Conservation (phyloP, 2,329 filamentous ascomycete genomes). For the Alternaria triticina region DNA sequence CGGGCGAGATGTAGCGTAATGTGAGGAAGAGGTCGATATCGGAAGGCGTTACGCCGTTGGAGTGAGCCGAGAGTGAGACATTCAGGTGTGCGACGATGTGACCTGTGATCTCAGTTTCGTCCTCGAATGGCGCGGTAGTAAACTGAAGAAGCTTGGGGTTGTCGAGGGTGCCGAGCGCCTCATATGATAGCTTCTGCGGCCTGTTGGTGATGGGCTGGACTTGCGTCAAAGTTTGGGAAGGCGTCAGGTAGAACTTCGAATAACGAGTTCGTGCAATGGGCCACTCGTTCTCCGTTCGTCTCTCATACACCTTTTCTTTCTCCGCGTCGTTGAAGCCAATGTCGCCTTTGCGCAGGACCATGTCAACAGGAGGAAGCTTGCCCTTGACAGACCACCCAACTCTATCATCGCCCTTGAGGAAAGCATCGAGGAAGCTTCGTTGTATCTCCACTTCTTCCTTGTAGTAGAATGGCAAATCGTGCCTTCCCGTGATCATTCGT, state of each 20-base stretch:
- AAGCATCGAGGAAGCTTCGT: conserved; percentile 71
- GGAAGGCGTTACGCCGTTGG: conserved; percentile 50
- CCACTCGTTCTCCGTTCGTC: conserved; percentile 68
- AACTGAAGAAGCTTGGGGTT: conserved; percentile 65
- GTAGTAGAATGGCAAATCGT: conserved; percentile 77
- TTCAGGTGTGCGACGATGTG: conserved; percentile 70
- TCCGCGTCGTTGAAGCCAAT: conserved; percentile 70
- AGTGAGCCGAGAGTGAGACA: conserved; percentile 59
- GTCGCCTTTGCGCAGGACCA: conserved; percentile 70
- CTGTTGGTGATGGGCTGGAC: conserved; percentile 34
- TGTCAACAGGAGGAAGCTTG: conserved; percentile 64
- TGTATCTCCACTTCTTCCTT: conserved; percentile 72
- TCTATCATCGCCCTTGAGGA: conserved; percentile 70
- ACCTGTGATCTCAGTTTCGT: conserved; percentile 73
- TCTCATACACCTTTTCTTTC: conserved; percentile 62
- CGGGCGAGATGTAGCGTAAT: conserved; percentile 62
- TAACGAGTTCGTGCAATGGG: conserved; percentile 71
- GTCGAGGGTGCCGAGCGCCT: conserved; percentile 64
- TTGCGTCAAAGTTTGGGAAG: conserved; percentile 51
- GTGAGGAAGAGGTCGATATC: conserved; percentile 71
- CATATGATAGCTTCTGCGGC: conserved; percentile 60
- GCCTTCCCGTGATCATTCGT: conserved; percentile 71
- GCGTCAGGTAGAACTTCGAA: conserved; percentile 65
- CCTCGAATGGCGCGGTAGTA: conserved; percentile 62
- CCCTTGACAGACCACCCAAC: conserved; percentile 66